Conservation (phyloP, 306 rosid species). For the Ceratonia siliqua region DNA sequence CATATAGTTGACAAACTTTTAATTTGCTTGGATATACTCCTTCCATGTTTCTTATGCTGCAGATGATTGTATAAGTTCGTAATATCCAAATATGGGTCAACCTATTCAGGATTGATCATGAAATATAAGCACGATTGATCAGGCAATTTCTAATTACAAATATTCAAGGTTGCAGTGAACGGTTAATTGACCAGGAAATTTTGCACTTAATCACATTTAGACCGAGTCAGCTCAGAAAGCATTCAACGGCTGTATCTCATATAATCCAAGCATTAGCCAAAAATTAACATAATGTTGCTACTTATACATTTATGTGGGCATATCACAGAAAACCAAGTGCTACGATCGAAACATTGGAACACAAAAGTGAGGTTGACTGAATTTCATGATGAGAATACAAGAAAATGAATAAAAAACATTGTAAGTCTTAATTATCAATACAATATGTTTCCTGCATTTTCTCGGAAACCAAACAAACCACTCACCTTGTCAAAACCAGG, state of each 20-base stretch:
- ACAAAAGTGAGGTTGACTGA: not conserved
- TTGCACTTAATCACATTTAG: not conserved
- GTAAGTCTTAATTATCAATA: not conserved
- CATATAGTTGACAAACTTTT: conserved; percentile 80
- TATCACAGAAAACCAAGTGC: not conserved
- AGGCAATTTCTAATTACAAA: not conserved
- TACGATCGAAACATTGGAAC: not conserved
- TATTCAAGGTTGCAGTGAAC: not conserved
- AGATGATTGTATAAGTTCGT: conserved; percentile 62
- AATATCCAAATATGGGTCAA: conserved; percentile 88
- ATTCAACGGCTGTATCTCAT: not conserved
- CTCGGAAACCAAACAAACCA: conserved; percentile 27
- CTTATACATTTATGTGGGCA: not conserved
- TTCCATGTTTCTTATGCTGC: conserved; percentile 62
- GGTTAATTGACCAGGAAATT: not conserved
- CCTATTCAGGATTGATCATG: conserved; percentile 44
- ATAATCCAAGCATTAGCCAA: not conserved
- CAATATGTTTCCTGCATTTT: conserved; percentile 22
- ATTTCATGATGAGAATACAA: not conserved
- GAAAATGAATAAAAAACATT: not conserved
- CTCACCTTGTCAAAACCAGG: conserved; percentile 71
- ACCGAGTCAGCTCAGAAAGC: not conserved
- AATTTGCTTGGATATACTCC: conserved; percentile 57
- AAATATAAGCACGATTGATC: conserved; percentile 1
- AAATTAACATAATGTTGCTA: not conserved